phyloP scores from a whole-genome alignment of 768 basidiomycete genomes.

The Atractiella rhizophila region DNA sequence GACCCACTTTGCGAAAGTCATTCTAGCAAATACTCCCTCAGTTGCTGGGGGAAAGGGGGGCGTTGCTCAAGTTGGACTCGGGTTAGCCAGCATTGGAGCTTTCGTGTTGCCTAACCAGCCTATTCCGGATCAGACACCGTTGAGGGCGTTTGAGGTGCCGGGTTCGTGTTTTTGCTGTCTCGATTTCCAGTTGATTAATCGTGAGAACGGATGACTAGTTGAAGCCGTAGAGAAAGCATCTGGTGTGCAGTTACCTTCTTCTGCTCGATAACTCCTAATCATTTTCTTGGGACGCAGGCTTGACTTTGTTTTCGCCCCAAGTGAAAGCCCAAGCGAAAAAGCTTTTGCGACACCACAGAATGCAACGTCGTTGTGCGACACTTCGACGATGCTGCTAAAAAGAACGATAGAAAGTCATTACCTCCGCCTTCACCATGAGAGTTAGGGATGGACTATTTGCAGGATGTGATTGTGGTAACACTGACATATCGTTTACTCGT shows the following conservation, averaged over 20 bases:
- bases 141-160: conserved; percentile 59
- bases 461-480: too few relatives aligned
- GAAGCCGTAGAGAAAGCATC: conserved; percentile 64
- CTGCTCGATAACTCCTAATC: too few relatives aligned
- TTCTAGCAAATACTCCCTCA: conserved; percentile 47
- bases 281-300: too few relatives aligned
- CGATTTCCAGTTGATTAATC: conserved; percentile 2
- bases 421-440: too few relatives aligned
- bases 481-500: too few relatives aligned
- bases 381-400: conserved; percentile 45
- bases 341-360: conserved; percentile 57
- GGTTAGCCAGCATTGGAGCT: conserved; percentile 65
- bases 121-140: conserved; percentile 57
- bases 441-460: too few relatives aligned
- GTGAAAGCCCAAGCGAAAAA: conserved; percentile 52
- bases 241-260: too few relatives aligned
- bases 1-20: conserved; percentile 93
- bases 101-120: conserved; percentile 88
- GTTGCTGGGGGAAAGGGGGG: conserved; percentile 17
- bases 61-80: neutral
- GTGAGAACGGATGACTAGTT: conserved; percentile 37
- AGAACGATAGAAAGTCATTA: too few relatives aligned
- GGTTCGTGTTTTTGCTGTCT: conserved; percentile 26
- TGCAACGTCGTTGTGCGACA: conserved; percentile 66
- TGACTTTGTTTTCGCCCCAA: conserved; percentile 58